Conservation (phyloP, 768 basidiomycete genomes). For the Thelephora aurantiotincta region DNA sequence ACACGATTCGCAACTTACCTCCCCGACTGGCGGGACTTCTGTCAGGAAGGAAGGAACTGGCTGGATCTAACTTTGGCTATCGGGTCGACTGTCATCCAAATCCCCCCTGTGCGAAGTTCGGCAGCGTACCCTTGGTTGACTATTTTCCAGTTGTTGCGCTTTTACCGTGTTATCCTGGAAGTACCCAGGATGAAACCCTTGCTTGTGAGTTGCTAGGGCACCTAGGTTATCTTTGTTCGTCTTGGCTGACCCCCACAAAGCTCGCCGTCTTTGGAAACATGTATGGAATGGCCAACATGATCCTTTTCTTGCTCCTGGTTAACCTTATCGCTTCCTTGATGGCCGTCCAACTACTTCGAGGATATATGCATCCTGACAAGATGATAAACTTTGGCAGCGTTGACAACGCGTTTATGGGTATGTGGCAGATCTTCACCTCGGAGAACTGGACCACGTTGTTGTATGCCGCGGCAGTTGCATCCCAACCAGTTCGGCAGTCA, state of each 20-base stretch:
- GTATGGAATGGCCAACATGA: constrained; percentile 85
- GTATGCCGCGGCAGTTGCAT: constrained; percentile 47
- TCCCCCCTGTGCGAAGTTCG: constrained; percentile 58
- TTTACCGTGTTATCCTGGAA: constrained; percentile 84
- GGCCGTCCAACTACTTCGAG: constrained; percentile 72
- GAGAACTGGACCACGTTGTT: constrained; percentile 88
- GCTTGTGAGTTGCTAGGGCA: constrained; percentile 35
- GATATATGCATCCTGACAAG: constrained; percentile 43
- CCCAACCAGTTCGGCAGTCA: constrained; percentile 51
- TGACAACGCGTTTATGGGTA: constrained; percentile 72
- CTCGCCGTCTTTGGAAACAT: constrained; percentile 85
- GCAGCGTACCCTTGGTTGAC: constrained; percentile 79
- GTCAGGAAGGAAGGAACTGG: constrained; percentile 44
- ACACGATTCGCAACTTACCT: constrained; percentile 56
- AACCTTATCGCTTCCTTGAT: constrained; percentile 79
- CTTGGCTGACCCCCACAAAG: constrained; percentile 22
- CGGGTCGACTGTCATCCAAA: constrained; percentile 66
- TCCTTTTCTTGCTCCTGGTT: constrained; percentile 76
- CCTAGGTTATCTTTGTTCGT: not conserved
- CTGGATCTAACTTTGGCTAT: constrained; percentile 69
- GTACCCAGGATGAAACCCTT: constrained; percentile 85
- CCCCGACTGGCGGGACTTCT: constrained; percentile 77
- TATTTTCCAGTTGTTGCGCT: constrained; percentile 71
- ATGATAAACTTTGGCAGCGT: constrained; percentile 69
- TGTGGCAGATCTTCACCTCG: constrained; percentile 84